Evolutionary conservation across 1,284 basidiomycete species (phyloP), one percentile per base, ranked within the genome.

Genomic region (Puccinia horiana): DNA sequence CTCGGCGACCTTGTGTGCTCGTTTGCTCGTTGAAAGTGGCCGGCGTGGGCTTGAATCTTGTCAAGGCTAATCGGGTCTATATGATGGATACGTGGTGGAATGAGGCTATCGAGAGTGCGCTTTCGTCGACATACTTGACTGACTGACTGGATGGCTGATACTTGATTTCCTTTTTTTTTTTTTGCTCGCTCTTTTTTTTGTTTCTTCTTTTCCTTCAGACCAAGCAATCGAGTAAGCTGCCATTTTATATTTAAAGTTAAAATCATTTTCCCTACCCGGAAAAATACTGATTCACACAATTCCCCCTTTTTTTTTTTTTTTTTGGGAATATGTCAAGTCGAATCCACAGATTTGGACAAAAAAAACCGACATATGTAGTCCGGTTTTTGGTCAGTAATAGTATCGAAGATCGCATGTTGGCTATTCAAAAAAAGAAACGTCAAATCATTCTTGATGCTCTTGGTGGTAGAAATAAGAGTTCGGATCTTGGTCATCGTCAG

Each of bases 1-100:
- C 91, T 83, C 91, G 93, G 0, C 91, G 93, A 85, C 93, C 93
- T 86, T 94, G 98, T 88, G 90, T 99, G 18, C 88, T 98, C 69
- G 91, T 98, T 70, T 90, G 98, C 83, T 96, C 94, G 85, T 88
- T 98, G 85, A 95, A 96, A 86, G 96, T 96, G 0, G 96, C 96
- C 26, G 96, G 96, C 12, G 95, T 98, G 6, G 96, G 96, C 9
- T 76, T 87, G 16, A 87, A 87, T 72, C 54, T 81, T 9, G 56
- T 75, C 26, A 81, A 81, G 52, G 79, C 79, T 20, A 81, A 81
- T 81, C 79, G 79, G 8, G 79, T 81, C 2, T 81, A 74, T 56
- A 74, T 81, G 72, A 81, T 81, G 79, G 79, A 81, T 75, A 81
- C 79, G 8, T 81, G 79, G 79, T 81, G 79, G 79, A 81, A 81